Percentiles rank a stretch among this genome's conserved stretches.
Conservation (phyloP, 805 yeast species). For the Pichia heedii region DNA sequence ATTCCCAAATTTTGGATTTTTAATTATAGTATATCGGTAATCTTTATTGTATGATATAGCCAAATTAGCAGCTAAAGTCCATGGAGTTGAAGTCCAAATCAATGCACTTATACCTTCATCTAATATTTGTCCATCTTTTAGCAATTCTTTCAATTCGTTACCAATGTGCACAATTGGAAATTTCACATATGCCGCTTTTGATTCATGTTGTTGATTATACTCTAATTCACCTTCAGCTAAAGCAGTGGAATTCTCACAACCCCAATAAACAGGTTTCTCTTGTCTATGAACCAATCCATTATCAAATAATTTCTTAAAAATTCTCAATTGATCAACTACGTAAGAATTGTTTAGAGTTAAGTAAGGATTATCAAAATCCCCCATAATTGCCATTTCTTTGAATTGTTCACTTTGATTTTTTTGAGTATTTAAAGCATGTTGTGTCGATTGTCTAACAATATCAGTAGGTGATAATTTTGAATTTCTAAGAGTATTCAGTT, state of each 20-base stretch:
- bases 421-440: slow-evolving; percentile 63
- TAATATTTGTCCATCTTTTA: slow-evolving; percentile 5
- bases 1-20: slow-evolving; percentile 28
- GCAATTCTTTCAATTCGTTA: slow-evolving; percentile 14
- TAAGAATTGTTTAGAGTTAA: slow-evolving; percentile 62
- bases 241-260: slow-evolving; percentile 88
- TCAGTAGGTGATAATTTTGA: slow-evolving; percentile 35
- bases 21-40: slow-evolving; percentile 47
- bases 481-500: slow-evolving; percentile 10
- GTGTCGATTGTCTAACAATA: slow-evolving; percentile 54
- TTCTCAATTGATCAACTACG: slow-evolving; percentile 64
- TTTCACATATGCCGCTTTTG: slow-evolving; percentile 59
- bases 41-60: slow-evolving; percentile 67
- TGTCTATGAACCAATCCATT: slow-evolving; percentile 71
- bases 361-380: slow-evolving; percentile 71
- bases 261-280: slow-evolving; percentile 95
- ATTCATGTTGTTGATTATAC: slow-evolving; percentile 62
- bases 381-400: slow-evolving; percentile 65
- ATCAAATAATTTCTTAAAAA: slow-evolving; percentile 58
- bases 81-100: slow-evolving; percentile 98
- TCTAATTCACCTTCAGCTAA: slow-evolving; percentile 95
- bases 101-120: slow-evolving; percentile 28
- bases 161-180: slow-evolving; percentile 41
- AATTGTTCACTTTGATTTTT: slow-evolving; percentile 56
- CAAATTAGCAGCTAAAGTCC: slow-evolving; percentile 87